Base-by-base conservation (phyloP, 192 early-diverging fungal species). In the Mycoemilia scoparia region DNA sequence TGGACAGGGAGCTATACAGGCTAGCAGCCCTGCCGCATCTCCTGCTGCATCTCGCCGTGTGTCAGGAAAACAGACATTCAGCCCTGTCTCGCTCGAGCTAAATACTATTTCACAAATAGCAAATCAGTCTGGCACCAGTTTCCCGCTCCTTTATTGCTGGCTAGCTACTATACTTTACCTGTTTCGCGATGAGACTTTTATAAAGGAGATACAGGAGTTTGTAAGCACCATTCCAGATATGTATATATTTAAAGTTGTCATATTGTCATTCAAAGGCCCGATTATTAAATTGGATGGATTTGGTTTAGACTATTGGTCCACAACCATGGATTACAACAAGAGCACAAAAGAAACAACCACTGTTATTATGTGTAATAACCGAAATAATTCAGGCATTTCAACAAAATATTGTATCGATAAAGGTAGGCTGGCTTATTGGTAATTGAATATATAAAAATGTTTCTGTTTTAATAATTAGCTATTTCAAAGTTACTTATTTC, bases 311-410 rank as follows among this genome's bases (percentile, higher is more conserved):
- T 62, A 5, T 39, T 45, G 7, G 34, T 32, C 6, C 52, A 62
- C 8, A 28, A 34, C 19, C 59, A 44, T 29, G 54, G 48, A 39
- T 45, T 56, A 16, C 52, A 51, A 46, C 53, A 56, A 38, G 41
- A 56, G 16, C 48, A 50, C 17, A 39, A 53, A 17, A 55, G 44
- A 45, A 37, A 21, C 58, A 54, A 13, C 42, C 52, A 26, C 41
- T 55, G 1, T 40, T 41, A 1, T 48, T 48, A 31, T 61, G 58
- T 14, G 32, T 61, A 21, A 40, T 47, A 1, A 45, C 39, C 24
- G 56, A 58, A 22, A 17, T 37, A 16, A 47, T 58, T 41, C 39
- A 49, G 11, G 39, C 56, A 20, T 51, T 62, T 22, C 59, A 62
- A 46, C 59, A 51, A 19, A 56, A 62, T 39, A 33, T 62, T 7